Base-by-base conservation (phyloP, 78 protist genomes). In the Pelomyxa schiedti region DNA sequence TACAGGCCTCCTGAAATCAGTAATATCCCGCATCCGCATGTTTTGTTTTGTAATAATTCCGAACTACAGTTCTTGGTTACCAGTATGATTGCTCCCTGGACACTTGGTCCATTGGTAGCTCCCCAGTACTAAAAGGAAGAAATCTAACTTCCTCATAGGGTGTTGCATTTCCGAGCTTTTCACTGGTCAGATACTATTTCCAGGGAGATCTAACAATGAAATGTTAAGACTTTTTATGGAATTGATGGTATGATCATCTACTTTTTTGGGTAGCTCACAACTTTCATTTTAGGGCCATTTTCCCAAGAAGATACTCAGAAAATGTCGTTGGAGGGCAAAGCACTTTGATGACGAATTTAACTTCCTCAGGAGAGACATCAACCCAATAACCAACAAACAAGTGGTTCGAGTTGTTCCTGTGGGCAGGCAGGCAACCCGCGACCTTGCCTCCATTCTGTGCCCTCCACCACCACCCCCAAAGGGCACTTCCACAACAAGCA, bases 1-100 rank as follows among this genome's bases (percentile, higher is more conserved):
- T 94, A 94, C 77, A 90, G 97, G 69, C 93, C 95, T 24, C 95
- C 95, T 22, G 97, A 94, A 63, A 77, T 90, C 64, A 90, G 88
- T 88, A 24, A 16, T 16, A n/a, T n/a, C n/a, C n/a, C n/a, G n/a
- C n/a, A n/a, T n/a, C n/a, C n/a, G 6, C 32, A 22, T 5, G 6
- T n/a, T 16, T 8, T n/a, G n/a, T 22, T 66, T 16, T 66, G 35
- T 41, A 1, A 16, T 3, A 3, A 66, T 66, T 41, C 28, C 47
- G 36, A 4, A 28, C 28, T 8, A 42, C 72, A 78, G 87, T 89
- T 42, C 78, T 94, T 7, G 97, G 97, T 1, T 68, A 70, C 5
- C 74, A 28, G 65, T 88, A 86, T 75, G 88, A 70, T 53, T 64
- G 69, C 32, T 80, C 82, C 38, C 68, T 89, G 39, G 98, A 95